Base-by-base conservation (phyloP, 108 stramenopile genomes). In the Cylindrotheca fusiformis region DNA sequence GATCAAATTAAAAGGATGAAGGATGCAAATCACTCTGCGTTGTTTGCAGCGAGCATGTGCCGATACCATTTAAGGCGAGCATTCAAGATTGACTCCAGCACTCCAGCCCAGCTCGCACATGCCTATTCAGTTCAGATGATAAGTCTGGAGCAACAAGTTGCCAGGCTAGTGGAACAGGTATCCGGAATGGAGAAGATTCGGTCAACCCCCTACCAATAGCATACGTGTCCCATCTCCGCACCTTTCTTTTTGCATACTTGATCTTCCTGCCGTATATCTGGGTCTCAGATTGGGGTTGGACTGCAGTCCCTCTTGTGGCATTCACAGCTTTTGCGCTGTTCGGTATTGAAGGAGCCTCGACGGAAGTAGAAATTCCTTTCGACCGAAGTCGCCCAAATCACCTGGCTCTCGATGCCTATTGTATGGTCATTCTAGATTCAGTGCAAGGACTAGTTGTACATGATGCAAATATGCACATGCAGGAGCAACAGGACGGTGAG, bases 171-270 rank as follows among this genome's bases (percentile, higher is more conserved):
- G 59, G 55, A 82, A 77, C 65, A 69, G 27, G 77, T 71, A 29
- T 83, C 83, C 0, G 82, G 79, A 26, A 80, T 86, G 83, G 92
- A 94, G 53, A 77, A 89, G n/a, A 88, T 94, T 30, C 60, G 69
- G 17, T 70, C 72, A 2, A 88, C 92, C 6, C 92, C 1, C 75
- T 94, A 23, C 92, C 92, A 32, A 78, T 88, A 51, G 84, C 75
- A 0, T 90, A 90, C 56, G 83, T 82, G 0, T 68, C 80, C 8
- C 88, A 90, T 61, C 60, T 94, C 18, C 72, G 92, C 25, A 79
- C 85, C 5, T 85, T 84, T 63, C 55, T 94, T 3, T 46, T 87
- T n/a, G 1, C 74, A 18, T 88, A 88, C 52, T 64, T 77, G n/a
- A 23, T 76, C 5, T 44, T 63, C 6, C 33, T 75, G 26, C 80